Conservation (phyloP, 805 yeast species). For the Pichia thaimueangensis region DNA sequence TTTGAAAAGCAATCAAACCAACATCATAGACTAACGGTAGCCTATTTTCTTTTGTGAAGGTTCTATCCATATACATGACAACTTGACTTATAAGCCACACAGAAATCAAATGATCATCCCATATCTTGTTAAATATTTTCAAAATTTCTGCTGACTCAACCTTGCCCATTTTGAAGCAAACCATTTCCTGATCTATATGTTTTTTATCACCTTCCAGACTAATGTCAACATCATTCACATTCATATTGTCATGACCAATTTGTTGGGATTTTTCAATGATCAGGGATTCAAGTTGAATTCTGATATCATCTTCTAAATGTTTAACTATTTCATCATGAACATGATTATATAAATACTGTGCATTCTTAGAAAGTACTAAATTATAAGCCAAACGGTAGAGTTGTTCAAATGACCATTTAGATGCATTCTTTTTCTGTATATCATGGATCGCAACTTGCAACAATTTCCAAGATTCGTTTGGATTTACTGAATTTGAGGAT, state of each 20-base stretch:
- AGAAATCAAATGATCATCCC: slow-evolving; percentile 67
- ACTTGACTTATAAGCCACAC: slow-evolving; percentile 81
- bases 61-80: slow-evolving; percentile 80
- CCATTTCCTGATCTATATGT: not conserved
- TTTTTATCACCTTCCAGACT: too few species aligned
- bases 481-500: slow-evolving; percentile 34
- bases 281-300: slow-evolving; percentile 13
- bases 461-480: slow-evolving; percentile 60
- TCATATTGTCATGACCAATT: slow-evolving; percentile 22
- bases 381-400: slow-evolving; percentile 75
- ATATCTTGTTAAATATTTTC: slow-evolving; percentile 35
- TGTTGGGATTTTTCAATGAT: slow-evolving; percentile 18
- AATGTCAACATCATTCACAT: slow-evolving; percentile 11
- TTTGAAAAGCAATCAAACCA: slow-evolving; percentile 64
- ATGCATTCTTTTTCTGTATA: slow-evolving; percentile 67
- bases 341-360: slow-evolving; percentile 57
- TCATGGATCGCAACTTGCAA: slow-evolving; percentile 62
- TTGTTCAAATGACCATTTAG: slow-evolving; percentile 73
- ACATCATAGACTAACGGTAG: slow-evolving; percentile 63
- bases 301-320: slow-evolving; percentile 35
- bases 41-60: slow-evolving; percentile 64
- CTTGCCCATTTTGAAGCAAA: not conserved
- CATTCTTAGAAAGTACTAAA: slow-evolving; percentile 63
- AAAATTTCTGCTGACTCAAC: slow-evolving; percentile 23
- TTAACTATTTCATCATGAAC: slow-evolving; percentile 43